Conservation (phyloP, 2,329 filamentous ascomycete species). For the Emmonsiellopsis sp. region DNA sequence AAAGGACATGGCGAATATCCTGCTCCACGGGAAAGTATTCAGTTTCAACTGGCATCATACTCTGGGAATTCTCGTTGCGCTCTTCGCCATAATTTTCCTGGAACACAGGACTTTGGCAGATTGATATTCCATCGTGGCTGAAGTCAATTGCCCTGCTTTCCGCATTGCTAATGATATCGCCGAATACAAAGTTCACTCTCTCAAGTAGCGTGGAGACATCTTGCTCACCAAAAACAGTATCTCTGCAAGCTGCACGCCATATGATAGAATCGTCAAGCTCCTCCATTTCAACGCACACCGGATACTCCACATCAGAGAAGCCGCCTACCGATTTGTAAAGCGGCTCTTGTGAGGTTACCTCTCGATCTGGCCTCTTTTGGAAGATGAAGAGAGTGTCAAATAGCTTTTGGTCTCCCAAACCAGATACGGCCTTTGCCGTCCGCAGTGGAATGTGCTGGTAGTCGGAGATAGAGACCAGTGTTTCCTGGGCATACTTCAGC, state of each 20-base stretch:
- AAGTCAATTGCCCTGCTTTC: constrained; percentile 48
- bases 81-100: constrained; percentile 1
- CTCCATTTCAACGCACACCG: constrained; percentile 75
- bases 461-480: constrained; percentile 54
- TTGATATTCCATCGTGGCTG: constrained; percentile 41
- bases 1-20: constrained; percentile 38
- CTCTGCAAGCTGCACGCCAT: constrained; percentile 66
- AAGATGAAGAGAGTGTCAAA: constrained; percentile 60
- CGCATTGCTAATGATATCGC: constrained; percentile 43
- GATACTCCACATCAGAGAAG: constrained; percentile 65
- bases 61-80: neutral
- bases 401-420: constrained; percentile 35
- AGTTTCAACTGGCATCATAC: neutral
- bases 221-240: constrained; percentile 39
- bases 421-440: constrained; percentile 50
- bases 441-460: constrained; percentile 71
- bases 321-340: constrained; percentile 57
- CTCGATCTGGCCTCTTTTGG: constrained; percentile 43
- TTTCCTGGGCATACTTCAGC: constrained; percentile 64
- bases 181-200: constrained; percentile 51
- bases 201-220: constrained; percentile 45
- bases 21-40: constrained; percentile 25
- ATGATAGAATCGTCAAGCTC: constrained; percentile 43
- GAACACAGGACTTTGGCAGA: constrained; percentile 39
- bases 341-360: constrained; percentile 6